Evolutionary conservation across 2,329 filamentous ascomycete species (phyloP).

Genomic region (Monosporascus sp.): DNA sequence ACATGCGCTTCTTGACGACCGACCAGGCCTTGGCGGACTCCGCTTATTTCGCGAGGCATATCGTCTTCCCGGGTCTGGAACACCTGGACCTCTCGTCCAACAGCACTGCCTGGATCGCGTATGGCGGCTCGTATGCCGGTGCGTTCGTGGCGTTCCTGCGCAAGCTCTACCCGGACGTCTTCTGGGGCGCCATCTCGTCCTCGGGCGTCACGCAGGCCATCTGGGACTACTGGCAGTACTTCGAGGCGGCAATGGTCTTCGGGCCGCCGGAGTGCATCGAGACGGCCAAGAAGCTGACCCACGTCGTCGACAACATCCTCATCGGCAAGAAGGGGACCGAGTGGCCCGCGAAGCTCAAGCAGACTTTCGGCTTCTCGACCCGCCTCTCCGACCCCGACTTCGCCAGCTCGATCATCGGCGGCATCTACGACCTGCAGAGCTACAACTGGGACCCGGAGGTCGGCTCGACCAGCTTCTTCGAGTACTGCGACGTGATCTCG

Average conservation of each 20-base stretch:
- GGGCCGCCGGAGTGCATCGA: conserved; percentile 57
- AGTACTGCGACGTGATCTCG: conserved; percentile 46
- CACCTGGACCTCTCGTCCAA: conserved; percentile 36
- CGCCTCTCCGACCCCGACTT: conserved; percentile 45
- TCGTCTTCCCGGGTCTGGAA: conserved; percentile 35
- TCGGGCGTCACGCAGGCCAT: conserved; percentile 51
- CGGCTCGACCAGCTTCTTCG: conserved; percentile 36
- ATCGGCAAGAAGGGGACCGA: conserved; percentile 32
- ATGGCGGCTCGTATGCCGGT: conserved; percentile 26
- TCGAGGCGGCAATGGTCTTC: conserved; percentile 44
- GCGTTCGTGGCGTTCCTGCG: conserved; percentile 35
- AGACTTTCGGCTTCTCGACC: conserved; percentile 40
- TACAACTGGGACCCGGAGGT: conserved; percentile 50
- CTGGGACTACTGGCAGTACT: conserved; percentile 67
- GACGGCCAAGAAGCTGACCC: conserved; percentile 53
- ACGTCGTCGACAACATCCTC: conserved; percentile 48
- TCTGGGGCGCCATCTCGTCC: conserved; percentile 44
- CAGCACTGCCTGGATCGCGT: conserved; percentile 32
- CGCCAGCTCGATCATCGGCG: conserved; percentile 34
- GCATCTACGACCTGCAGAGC: conserved; percentile 40
- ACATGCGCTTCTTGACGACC: conserved; percentile 43
- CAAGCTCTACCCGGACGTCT: conserved; percentile 37
- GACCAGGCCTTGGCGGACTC: conserved; percentile 50
- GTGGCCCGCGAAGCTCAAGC: conserved; percentile 39
- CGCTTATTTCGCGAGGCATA: conserved; percentile 45